phyloP scores from a whole-genome alignment of 345 rosid genomes.

The Euphorbia lathyris region DNA sequence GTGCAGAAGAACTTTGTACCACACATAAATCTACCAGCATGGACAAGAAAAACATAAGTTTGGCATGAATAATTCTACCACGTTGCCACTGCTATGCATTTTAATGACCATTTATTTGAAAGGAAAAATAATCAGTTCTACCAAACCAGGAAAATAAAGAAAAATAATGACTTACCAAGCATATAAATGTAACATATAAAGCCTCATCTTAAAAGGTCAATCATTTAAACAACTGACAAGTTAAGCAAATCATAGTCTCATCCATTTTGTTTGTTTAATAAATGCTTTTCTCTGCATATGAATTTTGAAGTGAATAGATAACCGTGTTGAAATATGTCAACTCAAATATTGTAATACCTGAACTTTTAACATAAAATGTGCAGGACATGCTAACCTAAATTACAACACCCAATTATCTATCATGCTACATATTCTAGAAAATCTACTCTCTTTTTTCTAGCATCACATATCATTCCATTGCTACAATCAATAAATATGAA shows the following conservation, averaged over 20 bases:
- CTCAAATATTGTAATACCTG: background rate
- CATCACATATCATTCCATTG: background rate
- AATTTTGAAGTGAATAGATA: background rate
- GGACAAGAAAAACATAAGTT: background rate
- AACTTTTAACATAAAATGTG: background rate
- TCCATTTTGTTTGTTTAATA: background rate
- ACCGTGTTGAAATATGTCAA: background rate
- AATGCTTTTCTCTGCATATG: background rate
- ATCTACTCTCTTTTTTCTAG: background rate
- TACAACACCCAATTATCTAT: background rate
- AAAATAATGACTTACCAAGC: background rate
- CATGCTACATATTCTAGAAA: background rate
- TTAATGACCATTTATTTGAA: background rate
- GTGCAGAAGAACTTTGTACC: background rate
- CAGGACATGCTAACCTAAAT: background rate
- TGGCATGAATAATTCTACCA: background rate
- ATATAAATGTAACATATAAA: background rate
- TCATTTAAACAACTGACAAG: background rate
- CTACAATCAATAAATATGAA: background rate
- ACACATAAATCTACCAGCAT: background rate
- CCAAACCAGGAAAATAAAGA: background rate
- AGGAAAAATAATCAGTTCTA: background rate
- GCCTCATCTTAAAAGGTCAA: background rate
- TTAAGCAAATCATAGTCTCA: background rate
- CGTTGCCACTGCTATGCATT: background rate